Conservation (phyloP, 305 asterid species). For the Stenogyne calaminthoides region DNA sequence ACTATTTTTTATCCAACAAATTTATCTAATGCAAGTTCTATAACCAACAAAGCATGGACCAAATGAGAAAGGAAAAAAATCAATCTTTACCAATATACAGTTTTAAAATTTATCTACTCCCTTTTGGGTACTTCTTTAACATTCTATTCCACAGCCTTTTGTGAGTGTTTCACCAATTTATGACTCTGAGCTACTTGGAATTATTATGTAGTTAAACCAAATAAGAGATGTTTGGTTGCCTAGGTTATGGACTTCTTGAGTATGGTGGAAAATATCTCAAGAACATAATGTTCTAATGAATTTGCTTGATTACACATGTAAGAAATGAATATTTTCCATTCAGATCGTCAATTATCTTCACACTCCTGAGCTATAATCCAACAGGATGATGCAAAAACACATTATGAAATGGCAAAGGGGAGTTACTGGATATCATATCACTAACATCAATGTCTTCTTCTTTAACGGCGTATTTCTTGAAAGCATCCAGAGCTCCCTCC, state of each 20-base stretch:
- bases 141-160: neutral
- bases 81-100: neutral
- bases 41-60: neutral
- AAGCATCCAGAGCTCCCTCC: constrained; percentile 95
- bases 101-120: neutral
- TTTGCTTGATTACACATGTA: neutral
- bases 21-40: neutral
- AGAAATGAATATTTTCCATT: neutral
- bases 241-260: neutral
- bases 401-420: constrained; percentile 6
- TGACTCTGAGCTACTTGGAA: neutral
- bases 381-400: neutral
- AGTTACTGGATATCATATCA: constrained; percentile 16
- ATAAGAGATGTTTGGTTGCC: neutral
- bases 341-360: constrained; percentile 7
- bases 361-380: neutral
- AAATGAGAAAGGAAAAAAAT: neutral
- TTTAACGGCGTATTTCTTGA: constrained; percentile 74
- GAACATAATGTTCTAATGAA: neutral
- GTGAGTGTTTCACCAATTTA: neutral
- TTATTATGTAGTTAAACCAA: neutral
- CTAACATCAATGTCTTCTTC: constrained; percentile 90
- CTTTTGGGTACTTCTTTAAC: neutral
- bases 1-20: neutral
- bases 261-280: neutral